Percentiles rank a stretch among this genome's conserved stretches.
Evolutionary conservation across 148 eudicot species (phyloP).

Genomic region (Cornus kousa): DNA sequence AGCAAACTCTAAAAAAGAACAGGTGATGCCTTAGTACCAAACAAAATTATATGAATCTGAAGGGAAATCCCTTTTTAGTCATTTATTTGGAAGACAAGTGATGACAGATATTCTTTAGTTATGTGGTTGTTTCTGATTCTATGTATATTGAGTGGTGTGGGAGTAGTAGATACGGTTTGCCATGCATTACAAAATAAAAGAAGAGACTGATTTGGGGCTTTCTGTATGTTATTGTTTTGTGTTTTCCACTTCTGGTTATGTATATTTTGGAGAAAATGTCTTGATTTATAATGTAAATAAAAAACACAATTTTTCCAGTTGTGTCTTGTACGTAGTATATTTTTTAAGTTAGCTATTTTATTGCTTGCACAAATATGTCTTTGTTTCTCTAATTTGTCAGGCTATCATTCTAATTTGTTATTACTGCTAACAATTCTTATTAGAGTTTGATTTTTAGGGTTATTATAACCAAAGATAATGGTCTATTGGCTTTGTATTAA

Average conservation of each 20-base stretch:
- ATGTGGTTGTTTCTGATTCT: background rate
- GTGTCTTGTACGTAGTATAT: too few relatives aligned
- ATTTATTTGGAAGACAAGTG: background rate
- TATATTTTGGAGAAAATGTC: conserved; percentile 11
- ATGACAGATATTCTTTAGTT: conserved; percentile 4
- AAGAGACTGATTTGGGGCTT: background rate
- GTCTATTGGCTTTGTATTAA: too few relatives aligned
- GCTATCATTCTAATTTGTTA: too few relatives aligned
- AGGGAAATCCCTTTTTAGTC: conserved; percentile 1
- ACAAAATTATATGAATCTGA: background rate
- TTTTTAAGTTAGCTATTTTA: too few relatives aligned
- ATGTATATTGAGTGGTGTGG: conserved; percentile 13
- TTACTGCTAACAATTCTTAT: too few relatives aligned
- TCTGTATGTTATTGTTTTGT: background rate
- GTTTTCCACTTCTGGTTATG: background rate
- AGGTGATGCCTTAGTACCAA: conserved; percentile 5
- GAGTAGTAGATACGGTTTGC: background rate
- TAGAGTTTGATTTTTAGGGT: too few relatives aligned
- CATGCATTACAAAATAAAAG: conserved; percentile 18
- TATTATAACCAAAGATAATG: too few relatives aligned
- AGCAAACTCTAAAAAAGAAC: conserved; percentile 19
- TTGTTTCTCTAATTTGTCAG: too few relatives aligned
- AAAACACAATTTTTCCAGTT: too few relatives aligned
- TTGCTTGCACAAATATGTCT: too few relatives aligned
- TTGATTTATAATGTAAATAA: background rate